Evolutionary conservation across 1,284 basidiomycete genomes (phyloP).

Genomic region (Puccinia coronata): DNA sequence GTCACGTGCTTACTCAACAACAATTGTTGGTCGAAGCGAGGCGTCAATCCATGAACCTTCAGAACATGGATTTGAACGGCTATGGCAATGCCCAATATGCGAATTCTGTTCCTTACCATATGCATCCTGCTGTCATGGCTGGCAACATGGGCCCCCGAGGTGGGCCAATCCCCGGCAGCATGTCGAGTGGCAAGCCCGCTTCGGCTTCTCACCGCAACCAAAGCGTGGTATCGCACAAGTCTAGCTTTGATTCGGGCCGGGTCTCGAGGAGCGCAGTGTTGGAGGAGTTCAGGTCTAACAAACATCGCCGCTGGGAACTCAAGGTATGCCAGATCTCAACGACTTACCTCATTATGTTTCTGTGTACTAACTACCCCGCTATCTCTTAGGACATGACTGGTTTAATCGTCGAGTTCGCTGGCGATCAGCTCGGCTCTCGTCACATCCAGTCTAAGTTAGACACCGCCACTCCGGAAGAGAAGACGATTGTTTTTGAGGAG

Average conservation of each 20-base stretch:
- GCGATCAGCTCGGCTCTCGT: constrained; percentile 86
- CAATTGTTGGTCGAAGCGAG: constrained; percentile 39
- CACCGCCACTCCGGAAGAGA: constrained; percentile 65
- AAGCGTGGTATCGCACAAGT: constrained; percentile 22
- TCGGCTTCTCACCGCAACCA: not conserved
- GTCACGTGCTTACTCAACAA: constrained; percentile 40
- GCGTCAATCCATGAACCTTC: constrained; percentile 35
- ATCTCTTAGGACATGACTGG: constrained; percentile 74
- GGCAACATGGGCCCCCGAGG: constrained; percentile 5
- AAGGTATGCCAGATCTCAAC: constrained; percentile 62
- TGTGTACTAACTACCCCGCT: not conserved
- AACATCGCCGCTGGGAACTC: constrained; percentile 76
- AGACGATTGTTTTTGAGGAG: constrained; percentile 75
- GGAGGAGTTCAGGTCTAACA: constrained; percentile 81
- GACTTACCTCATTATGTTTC: not conserved
- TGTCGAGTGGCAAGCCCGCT: not conserved
- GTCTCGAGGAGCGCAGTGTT: constrained; percentile 68
- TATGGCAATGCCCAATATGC: not conserved
- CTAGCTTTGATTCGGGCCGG: constrained; percentile 35
- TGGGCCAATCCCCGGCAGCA: not conserved
- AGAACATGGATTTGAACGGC: constrained; percentile 15
- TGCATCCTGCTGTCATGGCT: constrained; percentile 30
- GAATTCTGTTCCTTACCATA: not conserved
- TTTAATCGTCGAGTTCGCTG: constrained; percentile 85
- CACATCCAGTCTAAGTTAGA: constrained; percentile 59